Conservation (phyloP, 2,329 filamentous ascomycete genomes). For the Arthrinium phaeospermum region DNA sequence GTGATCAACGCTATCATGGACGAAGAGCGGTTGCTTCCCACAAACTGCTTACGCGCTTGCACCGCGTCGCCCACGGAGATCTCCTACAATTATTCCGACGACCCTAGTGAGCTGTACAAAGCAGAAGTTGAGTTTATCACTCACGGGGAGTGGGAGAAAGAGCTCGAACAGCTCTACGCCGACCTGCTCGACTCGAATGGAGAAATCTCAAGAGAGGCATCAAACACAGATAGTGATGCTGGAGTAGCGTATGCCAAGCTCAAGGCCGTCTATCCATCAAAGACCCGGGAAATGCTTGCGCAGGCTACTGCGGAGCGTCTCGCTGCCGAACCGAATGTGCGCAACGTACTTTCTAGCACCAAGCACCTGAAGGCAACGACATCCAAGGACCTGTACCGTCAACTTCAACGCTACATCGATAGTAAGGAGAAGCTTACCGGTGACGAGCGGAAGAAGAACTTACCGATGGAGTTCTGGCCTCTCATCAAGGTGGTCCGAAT, state of each 20-base stretch:
- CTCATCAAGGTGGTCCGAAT: constrained; percentile 50
- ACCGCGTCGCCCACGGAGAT: constrained; percentile 37
- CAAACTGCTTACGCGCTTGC: constrained; percentile 45
- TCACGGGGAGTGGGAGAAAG: constrained; percentile 31
- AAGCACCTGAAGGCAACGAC: not conserved
- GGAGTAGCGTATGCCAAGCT: constrained; percentile 36
- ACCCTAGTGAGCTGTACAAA: constrained; percentile 32
- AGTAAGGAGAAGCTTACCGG: constrained; percentile 53
- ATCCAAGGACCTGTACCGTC: constrained; percentile 48
- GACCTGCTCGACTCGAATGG: constrained; percentile 33
- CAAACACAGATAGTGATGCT: constrained; percentile 33
- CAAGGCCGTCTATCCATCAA: constrained; percentile 35
- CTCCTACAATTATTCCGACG: constrained; percentile 36
- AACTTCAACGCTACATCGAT: constrained; percentile 58
- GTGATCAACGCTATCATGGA: constrained; percentile 31
- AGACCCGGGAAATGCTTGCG: constrained; percentile 36
- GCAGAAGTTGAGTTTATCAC: constrained; percentile 38
- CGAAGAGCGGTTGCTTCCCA: constrained; percentile 42
- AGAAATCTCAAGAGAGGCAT: constrained; percentile 30
- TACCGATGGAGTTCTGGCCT: constrained; percentile 41
- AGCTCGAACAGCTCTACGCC: constrained; percentile 32
- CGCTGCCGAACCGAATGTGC: constrained; percentile 34
- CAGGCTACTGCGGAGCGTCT: constrained; percentile 44
- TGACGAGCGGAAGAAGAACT: not conserved
- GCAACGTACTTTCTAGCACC: constrained; percentile 6